These are phyloP conservation scores for Calonectria naviculata DNA, from an alignment of 2,329 filamentous ascomycete genomes.

Conservation along the genomic window DNA sequence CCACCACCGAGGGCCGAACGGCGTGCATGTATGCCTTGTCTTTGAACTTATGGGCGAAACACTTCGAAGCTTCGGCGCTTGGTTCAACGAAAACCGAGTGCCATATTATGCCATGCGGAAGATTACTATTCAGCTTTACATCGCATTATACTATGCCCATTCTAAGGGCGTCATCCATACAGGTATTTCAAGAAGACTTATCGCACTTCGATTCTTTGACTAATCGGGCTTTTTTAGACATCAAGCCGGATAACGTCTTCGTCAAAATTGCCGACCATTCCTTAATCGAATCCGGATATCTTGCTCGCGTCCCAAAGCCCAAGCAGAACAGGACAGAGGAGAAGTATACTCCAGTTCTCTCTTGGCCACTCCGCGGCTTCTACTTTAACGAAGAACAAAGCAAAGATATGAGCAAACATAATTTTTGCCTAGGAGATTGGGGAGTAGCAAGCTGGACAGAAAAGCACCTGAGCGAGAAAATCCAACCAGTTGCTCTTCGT, in stretches of 20 bases:
- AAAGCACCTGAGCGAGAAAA: background rate
- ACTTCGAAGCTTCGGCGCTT: conserved; percentile 29
- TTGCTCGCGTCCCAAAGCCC: conserved; percentile 16
- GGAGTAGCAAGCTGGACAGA: background rate
- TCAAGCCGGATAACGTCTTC: conserved; percentile 32
- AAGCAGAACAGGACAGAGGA: conserved; percentile 16
- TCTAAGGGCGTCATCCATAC: conserved; percentile 33
- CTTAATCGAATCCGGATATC: conserved; percentile 24
- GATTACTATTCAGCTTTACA: conserved; percentile 28
- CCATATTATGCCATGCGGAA: conserved; percentile 25
- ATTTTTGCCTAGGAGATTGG: background rate
- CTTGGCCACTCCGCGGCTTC: background rate
- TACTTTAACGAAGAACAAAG: background rate
- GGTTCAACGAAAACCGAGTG: conserved; percentile 24
- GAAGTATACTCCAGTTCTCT: background rate
- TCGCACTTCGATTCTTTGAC: background rate
- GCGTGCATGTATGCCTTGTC: conserved; percentile 43
- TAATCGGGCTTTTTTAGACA: background rate
- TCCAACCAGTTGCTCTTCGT: background rate
- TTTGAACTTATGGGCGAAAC: conserved; percentile 44
- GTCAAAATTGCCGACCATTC: conserved; percentile 30
- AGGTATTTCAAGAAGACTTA: conserved; percentile 15
- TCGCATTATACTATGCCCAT: conserved; percentile 35
- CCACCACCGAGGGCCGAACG: conserved; percentile 43
- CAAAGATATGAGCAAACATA: background rate